Evolutionary conservation across 2,329 filamentous ascomycete species (phyloP).

Genomic region (Teratosphaeria gauchensis): DNA sequence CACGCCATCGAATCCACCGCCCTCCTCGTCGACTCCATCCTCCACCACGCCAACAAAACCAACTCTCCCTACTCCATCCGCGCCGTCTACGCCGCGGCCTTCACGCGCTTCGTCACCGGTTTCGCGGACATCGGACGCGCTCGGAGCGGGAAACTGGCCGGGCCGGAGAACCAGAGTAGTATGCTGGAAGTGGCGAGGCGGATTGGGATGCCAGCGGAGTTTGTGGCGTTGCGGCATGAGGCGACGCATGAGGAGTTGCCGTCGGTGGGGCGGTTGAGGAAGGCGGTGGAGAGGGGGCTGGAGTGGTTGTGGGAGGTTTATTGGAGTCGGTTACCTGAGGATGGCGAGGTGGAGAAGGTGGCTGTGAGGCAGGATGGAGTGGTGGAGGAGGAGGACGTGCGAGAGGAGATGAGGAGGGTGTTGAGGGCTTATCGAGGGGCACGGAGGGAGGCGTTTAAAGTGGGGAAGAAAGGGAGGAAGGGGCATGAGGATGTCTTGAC

Average conservation of each 20-base stretch:
- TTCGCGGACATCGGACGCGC: slow-evolving; percentile 65
- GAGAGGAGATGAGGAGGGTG: slow-evolving; percentile 16
- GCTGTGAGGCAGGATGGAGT: slow-evolving; percentile 17
- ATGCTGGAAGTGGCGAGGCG: slow-evolving; percentile 64
- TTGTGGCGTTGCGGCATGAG: slow-evolving; percentile 83
- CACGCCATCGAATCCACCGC: slow-evolving; percentile 73
- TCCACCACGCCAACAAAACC: slow-evolving; percentile 46
- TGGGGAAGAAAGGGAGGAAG: slow-evolving; percentile 16
- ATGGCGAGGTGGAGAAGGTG: background rate
- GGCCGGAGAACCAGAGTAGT: slow-evolving; percentile 36
- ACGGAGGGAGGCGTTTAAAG: slow-evolving; percentile 22
- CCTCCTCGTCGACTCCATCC: slow-evolving; percentile 58
- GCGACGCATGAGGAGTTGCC: slow-evolving; percentile 84
- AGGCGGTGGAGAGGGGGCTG: slow-evolving; percentile 59
- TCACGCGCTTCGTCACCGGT: slow-evolving; percentile 63
- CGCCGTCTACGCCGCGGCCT: slow-evolving; percentile 63
- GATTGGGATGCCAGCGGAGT: slow-evolving; percentile 62
- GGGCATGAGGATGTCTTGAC: slow-evolving; percentile 5
- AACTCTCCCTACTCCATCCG: slow-evolving; percentile 47
- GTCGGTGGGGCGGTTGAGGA: slow-evolving; percentile 60
- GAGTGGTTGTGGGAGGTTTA: slow-evolving; percentile 86
- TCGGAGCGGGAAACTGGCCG: slow-evolving; percentile 46
- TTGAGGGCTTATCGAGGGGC: slow-evolving; percentile 17
- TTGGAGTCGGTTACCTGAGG: slow-evolving; percentile 50
- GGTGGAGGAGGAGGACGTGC: slow-evolving; percentile 15